These are phyloP conservation scores for Pseudocercospora fuligena DNA, from an alignment of 2,329 filamentous ascomycete genomes.

Conservation along the genomic window DNA sequence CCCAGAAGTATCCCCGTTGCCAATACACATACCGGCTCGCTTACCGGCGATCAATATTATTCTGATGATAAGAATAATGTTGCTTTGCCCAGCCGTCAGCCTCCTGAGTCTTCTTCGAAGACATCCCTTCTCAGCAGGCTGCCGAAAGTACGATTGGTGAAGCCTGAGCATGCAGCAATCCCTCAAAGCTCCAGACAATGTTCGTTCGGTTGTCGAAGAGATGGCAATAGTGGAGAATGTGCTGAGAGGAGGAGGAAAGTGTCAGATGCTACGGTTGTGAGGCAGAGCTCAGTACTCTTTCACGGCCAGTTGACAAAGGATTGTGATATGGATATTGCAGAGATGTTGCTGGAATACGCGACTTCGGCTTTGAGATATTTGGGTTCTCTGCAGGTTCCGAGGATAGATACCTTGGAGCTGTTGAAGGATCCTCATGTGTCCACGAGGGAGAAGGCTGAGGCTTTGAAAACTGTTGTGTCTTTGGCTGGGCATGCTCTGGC, in stretches of 20 bases:
- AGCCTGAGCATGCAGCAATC: slow-evolving; percentile 37
- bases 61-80: not conserved
- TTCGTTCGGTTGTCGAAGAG: slow-evolving; percentile 30
- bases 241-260: slow-evolving; percentile 2
- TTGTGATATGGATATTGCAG: slow-evolving; percentile 5
- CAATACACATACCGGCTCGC: not conserved
- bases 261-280: slow-evolving; percentile 14
- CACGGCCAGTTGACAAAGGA: not conserved
- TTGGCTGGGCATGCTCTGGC: slow-evolving; percentile 32
- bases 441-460: slow-evolving; percentile 33
- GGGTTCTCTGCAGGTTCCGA: slow-evolving; percentile 22
- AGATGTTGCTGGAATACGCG: slow-evolving; percentile 14
- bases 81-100: slow-evolving; percentile 13
- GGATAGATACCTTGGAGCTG: slow-evolving; percentile 25
- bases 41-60: slow-evolving; percentile 1
- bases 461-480: slow-evolving; percentile 31
- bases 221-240: slow-evolving; percentile 24
- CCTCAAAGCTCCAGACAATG: slow-evolving; percentile 23
- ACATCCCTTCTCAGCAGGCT: slow-evolving; percentile 26
- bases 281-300: slow-evolving; percentile 7
- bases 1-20: slow-evolving; percentile 15
- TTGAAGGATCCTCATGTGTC: slow-evolving; percentile 27
- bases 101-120: slow-evolving; percentile 4
- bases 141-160: slow-evolving; percentile 35
- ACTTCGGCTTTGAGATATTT: slow-evolving; percentile 17